Evolutionary conservation across 1,139 yeast species (phyloP), one percentile per base, ranked within the genome.

Genomic region (Yamadazyma atmosphaerica): DNA sequence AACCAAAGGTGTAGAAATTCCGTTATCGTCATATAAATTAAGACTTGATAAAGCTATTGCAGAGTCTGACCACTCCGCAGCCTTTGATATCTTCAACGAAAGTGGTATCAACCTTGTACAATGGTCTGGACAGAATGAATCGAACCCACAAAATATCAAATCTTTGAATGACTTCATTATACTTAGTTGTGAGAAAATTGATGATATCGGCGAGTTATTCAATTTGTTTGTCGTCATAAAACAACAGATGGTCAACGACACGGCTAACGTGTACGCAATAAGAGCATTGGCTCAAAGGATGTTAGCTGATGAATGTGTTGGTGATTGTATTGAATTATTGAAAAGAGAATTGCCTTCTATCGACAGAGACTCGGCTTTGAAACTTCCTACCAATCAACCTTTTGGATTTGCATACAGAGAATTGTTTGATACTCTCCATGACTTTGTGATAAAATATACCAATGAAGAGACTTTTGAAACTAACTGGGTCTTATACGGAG

Each of bases 401-500:
- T 62, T 52, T 44, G 61, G 63, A 2, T 25, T 36, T 8, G 56
- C 63, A 22, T 68, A 72, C 44, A 46, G 49, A 6, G 46, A 51
- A 9, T 52, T 72, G 2, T 70, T 69, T 52, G 60, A 72, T 12
- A 54, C 60, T 1, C 56, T 83, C 32, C 74, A 72, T 49, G 59
- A 66, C 4, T 81, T 74, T 52, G 72, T 79, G 1, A 54, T 74
- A 22, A 56, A 68, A 0, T 66, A 65, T 40, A 57, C 61, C 3
- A 63, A 67, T 18, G 77, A 76, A 39, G 59, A 65, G 11, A 57
- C 72, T 0, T 56, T 46, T 37, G 79, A 77, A 39, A 68, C 77
- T 4, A 81, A 82, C 31, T 83, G 89, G 88, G 73, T 70, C 3
- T 60, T 85, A 8, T 86, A 81, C 49, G 80, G 80, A 1, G 77